A percentile compares a stretch with the other conserved stretches of the same genome.
Evolutionary conservation across 2,329 filamentous ascomycete genomes (phyloP).

Genomic region (Cucurbitaria berberidis): DNA sequence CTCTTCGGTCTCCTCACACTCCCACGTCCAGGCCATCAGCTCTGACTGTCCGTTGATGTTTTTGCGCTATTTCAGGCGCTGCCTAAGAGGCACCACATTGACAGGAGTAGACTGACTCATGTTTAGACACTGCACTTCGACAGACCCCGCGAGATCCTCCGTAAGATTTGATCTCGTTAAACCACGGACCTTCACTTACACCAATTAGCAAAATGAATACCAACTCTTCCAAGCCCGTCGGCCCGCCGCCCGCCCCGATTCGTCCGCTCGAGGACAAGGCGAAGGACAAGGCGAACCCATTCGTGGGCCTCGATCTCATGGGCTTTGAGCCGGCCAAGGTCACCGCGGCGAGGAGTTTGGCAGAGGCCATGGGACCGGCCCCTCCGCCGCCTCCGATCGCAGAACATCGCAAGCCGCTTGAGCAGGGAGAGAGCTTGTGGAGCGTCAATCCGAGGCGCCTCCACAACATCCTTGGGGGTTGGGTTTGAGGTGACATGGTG

Average conservation of each 20-base stretch:
- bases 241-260: not conserved
- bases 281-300: conserved; percentile 1
- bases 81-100: too few species aligned
- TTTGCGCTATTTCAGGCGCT: too few species aligned
- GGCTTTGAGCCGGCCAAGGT: not conserved
- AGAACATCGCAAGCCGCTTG: not conserved
- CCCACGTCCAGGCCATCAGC: too few species aligned
- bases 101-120: too few species aligned
- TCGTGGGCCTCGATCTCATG: not conserved
- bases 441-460: not conserved
- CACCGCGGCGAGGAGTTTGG: not conserved
- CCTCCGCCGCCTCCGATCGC: not conserved
- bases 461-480: not conserved
- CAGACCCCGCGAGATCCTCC: too few species aligned
- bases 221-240: not conserved
- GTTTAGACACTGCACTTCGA: too few species aligned
- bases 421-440: conserved; percentile 1
- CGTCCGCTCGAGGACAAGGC: not conserved
- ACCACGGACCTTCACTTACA: not conserved
- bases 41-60: too few species aligned
- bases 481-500: not conserved
- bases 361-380: not conserved
- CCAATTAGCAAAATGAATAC: not conserved
- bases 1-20: too few species aligned
- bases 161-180: too few species aligned